Percentiles rank a stretch among this genome's conserved stretches.
Evolutionary conservation across 805 yeast species (phyloP).

Genomic region (Candida gorgasii): DNA sequence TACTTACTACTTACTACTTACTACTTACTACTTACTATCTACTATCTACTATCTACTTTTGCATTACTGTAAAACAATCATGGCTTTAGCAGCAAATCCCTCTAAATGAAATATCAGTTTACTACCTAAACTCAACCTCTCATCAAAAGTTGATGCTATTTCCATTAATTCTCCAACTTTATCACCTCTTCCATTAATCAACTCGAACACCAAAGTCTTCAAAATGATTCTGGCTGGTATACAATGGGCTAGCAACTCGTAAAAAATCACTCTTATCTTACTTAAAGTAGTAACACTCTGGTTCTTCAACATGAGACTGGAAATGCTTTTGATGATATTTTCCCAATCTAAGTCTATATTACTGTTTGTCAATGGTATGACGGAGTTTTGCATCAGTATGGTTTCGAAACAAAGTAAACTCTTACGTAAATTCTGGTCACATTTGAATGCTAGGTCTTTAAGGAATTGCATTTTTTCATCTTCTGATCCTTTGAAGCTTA

Average conservation of each 20-base stretch:
- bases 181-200: slow-evolving; percentile 30
- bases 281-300: slow-evolving; percentile 64
- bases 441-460: slow-evolving; percentile 50
- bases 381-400: slow-evolving; percentile 66
- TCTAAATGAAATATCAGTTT: slow-evolving; percentile 93
- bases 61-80: slow-evolving; percentile 52
- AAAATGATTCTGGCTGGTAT: slow-evolving; percentile 85
- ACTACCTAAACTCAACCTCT: slow-evolving; percentile 79
- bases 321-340: slow-evolving; percentile 66
- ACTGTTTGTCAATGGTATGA: slow-evolving; percentile 38
- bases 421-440: slow-evolving; percentile 74
- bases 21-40: not conserved
- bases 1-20: not conserved
- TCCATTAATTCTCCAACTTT: slow-evolving; percentile 52
- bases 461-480: slow-evolving; percentile 37
- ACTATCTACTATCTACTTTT: too few relatives aligned
- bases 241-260: slow-evolving; percentile 89
- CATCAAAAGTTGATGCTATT: slow-evolving; percentile 72
- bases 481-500: slow-evolving; percentile 39
- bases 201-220: slow-evolving; percentile 52
- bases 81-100: slow-evolving; percentile 86
- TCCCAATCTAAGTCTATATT: slow-evolving; percentile 84
- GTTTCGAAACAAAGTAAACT: slow-evolving; percentile 83
- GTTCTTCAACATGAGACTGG: slow-evolving; percentile 57
- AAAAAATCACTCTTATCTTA: slow-evolving; percentile 65